Evolutionary conservation across 345 rosid genomes (phyloP).

Genomic region (Eucalyptus rudis): DNA sequence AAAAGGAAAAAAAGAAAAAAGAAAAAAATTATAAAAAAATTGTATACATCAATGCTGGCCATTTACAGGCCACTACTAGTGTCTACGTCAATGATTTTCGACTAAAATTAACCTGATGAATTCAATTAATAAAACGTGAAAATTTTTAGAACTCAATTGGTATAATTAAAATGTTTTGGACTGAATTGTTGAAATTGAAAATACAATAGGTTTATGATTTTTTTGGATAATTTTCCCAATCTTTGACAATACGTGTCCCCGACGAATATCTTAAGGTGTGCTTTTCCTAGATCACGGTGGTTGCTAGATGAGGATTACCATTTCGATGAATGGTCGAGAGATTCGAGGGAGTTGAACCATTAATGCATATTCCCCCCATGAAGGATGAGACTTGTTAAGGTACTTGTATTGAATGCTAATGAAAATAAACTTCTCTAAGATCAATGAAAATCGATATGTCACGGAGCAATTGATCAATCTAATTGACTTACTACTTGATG

Average conservation of each 20-base stretch:
- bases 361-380: not conserved
- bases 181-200: no score
- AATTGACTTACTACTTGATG: not conserved
- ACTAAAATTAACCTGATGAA: rapidly evolving
- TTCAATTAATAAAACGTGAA: no score
- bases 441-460: not conserved
- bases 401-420: not conserved
- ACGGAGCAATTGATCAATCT: not conserved
- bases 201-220: rapidly evolving
- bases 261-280: not conserved
- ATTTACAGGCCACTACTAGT: rapidly evolving
- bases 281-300: not conserved
- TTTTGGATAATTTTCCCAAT: no score
- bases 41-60: rapidly evolving
- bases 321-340: not conserved
- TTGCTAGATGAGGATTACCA: not conserved
- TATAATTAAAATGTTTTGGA: no score
- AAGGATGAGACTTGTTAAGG: not conserved
- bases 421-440: not conserved
- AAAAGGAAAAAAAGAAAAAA: no score
- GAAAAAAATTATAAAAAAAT: no score
- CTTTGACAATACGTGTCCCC: not conserved
- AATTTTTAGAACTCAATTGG: no score
- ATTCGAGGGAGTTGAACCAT: not conserved
- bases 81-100: rapidly evolving